Evolutionary conservation across 148 eudicot genomes (phyloP), one percentile per base, ranked within the genome.

Genomic region (Polygonum aviculare): DNA sequence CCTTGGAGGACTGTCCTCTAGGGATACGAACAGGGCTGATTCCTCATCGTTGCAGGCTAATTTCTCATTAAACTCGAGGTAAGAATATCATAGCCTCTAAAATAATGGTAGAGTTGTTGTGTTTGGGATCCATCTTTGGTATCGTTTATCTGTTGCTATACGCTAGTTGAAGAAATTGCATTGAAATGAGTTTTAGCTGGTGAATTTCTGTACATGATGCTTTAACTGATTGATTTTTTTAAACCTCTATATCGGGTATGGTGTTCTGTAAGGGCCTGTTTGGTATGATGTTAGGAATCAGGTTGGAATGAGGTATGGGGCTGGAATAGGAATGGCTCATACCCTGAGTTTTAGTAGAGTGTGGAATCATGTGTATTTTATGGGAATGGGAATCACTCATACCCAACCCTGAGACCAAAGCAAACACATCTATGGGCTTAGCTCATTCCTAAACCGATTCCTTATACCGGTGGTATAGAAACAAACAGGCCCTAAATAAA

Each of bases 11-110:
- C 75, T 87, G 73, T 88, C 95, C 65, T 75, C 85, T 54, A 90
- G 96, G 82, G 99, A 93, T 75, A 69, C 87, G 19, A 76, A 80
- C 72, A 89, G 94, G 69, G 81, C 78, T 22, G 96, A 89, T 76
- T 80, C 97, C 22, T 88, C 96, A 55, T 75, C 90, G 0, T 41
- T 86, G 72, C 84, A 91, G 45, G 39, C 87, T 57, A 92, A 86
- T 79, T 93, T 82, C 80, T 79, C 99, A 54, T 47, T 90, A 19
- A 94, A 92, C 77, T 86, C 92, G 38, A 86, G 98, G 98, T 93
- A 85, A 62, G 39, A 50, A 12, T 7, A 45, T 47, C 18, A 60
- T 31, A 57, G 12, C 38, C 15, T 60, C 69, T 60, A 11, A 60
- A 38, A 67, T 21, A 14, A 33, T 67, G 72, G 38, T 63, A 31